Conservation (phyloP, 2,329 filamentous ascomycete genomes). For the Penicillium palitans region DNA sequence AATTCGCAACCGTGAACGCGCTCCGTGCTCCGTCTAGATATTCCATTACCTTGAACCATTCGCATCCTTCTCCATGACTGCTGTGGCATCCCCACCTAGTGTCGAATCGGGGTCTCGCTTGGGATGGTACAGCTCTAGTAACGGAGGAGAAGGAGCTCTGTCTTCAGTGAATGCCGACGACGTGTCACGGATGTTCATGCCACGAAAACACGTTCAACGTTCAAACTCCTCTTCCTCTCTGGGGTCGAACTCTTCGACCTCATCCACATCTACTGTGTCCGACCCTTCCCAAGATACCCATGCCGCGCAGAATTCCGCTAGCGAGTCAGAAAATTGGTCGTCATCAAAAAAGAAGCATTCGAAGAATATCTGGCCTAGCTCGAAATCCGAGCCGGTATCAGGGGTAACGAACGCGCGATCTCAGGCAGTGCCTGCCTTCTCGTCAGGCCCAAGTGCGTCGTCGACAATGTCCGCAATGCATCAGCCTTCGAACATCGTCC, state of each 20-base stretch:
- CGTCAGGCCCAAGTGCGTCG: slow-evolving; percentile 59
- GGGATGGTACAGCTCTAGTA: slow-evolving; percentile 60
- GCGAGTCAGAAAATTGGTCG: slow-evolving; percentile 42
- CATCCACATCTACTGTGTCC: slow-evolving; percentile 55
- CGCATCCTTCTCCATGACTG: slow-evolving; percentile 57
- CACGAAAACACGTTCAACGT: slow-evolving; percentile 81
- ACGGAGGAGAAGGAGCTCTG: slow-evolving; percentile 60
- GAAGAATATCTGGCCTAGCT: slow-evolving; percentile 62
- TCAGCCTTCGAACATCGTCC: slow-evolving; percentile 61
- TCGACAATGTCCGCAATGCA: slow-evolving; percentile 65
- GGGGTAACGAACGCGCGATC: slow-evolving; percentile 62
- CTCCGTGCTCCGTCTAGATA: slow-evolving; percentile 9
- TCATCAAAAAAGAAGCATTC: slow-evolving; percentile 50
- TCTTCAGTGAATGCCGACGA: slow-evolving; percentile 80
- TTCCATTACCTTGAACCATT: slow-evolving; percentile 13
- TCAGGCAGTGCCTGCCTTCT: slow-evolving; percentile 60
- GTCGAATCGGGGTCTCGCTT: slow-evolving; percentile 62
- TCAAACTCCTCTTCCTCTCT: slow-evolving; percentile 90
- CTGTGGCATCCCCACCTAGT: slow-evolving; percentile 64
- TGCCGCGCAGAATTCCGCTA: slow-evolving; percentile 39
- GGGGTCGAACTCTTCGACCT: slow-evolving; percentile 58
- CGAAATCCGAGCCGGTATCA: slow-evolving; percentile 65
- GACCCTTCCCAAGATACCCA: slow-evolving; percentile 37
- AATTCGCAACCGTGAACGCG: slow-evolving; percentile 15
- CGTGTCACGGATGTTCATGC: slow-evolving; percentile 82